Evolutionary conservation across 2,329 filamentous ascomycete genomes (phyloP), one percentile per base, ranked within the genome.

Genomic region (Emergomyces pasteurianus): DNA sequence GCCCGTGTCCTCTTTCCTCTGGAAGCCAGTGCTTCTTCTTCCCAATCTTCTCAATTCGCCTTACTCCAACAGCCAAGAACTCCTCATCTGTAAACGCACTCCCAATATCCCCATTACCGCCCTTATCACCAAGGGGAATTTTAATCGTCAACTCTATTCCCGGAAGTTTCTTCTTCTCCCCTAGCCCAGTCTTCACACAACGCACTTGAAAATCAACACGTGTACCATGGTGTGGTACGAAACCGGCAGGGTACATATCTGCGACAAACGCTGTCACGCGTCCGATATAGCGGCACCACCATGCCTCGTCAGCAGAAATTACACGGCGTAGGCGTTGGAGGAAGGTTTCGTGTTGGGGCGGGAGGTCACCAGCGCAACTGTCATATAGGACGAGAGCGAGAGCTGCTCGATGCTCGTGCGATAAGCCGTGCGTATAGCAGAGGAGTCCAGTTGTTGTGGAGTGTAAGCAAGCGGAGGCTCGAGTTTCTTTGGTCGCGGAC

Each of bases 361-460:
- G 80, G 1, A 88, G 77, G 49, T 82, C 81, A 2, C 84, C 85
- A 21, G 85, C 87, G 84, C 90, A 95, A 65, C 90, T 80, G 53
- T 87, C 85, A 66, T 85, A 90, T 1, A 89, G 78, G 0, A 87
- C 81, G 3, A 95, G 76, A 0, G 84, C 89, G 2, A 96, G 77
- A 1, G 89, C 73, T 0, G 88, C 87, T 14, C 90, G 83, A 58
- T 85, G 81, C 52, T 84, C 73, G 70, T 96, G 91, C 1, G 84
- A 86, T 31, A 95, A 75, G 0, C 90, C 90, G 46, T 92, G 89
- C 1, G 82, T 80, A 16, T 83, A 81, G 0, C 84, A 82, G 56
- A 92, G 79, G 42, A 87, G 76, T 0, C 89, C 85, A 0, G 82
- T 84, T 6, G 89, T 84, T 1, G 88, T 87, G 63, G 83, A 79